Percentiles rank a stretch among this genome's conserved stretches.
phyloP scores from a whole-genome alignment of 1,284 basidiomycete species.

The Pseudozyma pruni region DNA sequence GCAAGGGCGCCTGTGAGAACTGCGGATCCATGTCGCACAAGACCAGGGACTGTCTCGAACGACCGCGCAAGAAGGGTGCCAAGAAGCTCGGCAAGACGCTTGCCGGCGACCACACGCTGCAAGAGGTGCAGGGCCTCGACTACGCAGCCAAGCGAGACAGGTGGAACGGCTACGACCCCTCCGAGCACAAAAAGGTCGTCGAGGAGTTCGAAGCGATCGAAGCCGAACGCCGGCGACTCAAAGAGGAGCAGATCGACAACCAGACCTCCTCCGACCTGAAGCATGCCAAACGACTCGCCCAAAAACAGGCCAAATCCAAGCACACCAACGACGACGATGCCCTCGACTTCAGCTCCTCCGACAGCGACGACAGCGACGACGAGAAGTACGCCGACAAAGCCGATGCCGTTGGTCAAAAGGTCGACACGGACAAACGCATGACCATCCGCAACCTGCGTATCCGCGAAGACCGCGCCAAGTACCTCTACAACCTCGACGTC shows the following conservation, averaged over 20 bases:
- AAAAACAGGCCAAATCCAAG: constrained; percentile 73
- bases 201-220: constrained; percentile 91
- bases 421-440: constrained; percentile 97
- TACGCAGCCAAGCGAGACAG: constrained; percentile 96
- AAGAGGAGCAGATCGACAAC: constrained; percentile 97
- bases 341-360: constrained; percentile 83
- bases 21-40: constrained; percentile 97
- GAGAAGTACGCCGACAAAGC: constrained; percentile 88
- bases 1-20: constrained; percentile 98
- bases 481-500: constrained; percentile 94
- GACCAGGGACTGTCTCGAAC: constrained; percentile 89
- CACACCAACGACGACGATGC: constrained; percentile 19
- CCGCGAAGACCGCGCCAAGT: constrained; percentile 98
- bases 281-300: constrained; percentile 83
- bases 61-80: constrained; percentile 94
- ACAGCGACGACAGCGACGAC: constrained; percentile 70
- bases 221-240: constrained; percentile 83
- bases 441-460: constrained; percentile 98
- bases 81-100: constrained; percentile 92
- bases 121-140: constrained; percentile 74
- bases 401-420: constrained; percentile 95
- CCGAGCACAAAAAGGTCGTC: constrained; percentile 85
- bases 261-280: constrained; percentile 73
- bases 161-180: constrained; percentile 97
- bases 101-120: constrained; percentile 86